Evolutionary conservation across 163 green algal species (phyloP).

Genomic region (Scenedesmus sp.): DNA sequence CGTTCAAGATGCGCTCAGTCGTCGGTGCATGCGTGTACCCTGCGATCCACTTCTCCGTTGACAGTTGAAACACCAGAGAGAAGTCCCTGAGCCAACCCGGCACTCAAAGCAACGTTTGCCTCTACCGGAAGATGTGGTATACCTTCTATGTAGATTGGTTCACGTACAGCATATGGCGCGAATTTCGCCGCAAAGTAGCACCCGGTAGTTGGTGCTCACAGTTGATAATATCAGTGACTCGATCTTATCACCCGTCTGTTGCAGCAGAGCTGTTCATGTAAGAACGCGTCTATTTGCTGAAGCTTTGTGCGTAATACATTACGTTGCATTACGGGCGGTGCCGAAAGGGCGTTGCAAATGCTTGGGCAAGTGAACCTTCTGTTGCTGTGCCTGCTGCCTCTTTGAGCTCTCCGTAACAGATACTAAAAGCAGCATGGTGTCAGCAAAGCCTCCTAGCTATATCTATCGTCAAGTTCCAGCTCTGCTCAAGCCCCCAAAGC

Average conservation of each 20-base stretch:
- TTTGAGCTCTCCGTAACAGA: not conserved
- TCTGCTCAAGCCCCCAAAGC: slow-evolving; percentile 24
- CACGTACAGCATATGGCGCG: not conserved
- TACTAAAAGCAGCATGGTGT: not conserved
- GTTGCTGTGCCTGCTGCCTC: not conserved
- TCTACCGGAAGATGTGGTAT: too few relatives aligned
- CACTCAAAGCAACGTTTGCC: not conserved
- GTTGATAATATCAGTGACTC: too few relatives aligned
- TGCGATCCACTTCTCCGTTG: not conserved
- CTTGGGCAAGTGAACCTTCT: not conserved
- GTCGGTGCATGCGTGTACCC: not conserved
- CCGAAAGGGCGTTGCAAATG: not conserved
- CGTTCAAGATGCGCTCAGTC: not conserved
- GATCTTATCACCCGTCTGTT: not conserved
- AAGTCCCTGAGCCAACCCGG: not conserved
- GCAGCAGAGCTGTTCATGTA: too few relatives aligned
- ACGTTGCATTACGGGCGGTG: too few relatives aligned
- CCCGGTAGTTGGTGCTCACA: not conserved
- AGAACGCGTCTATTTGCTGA: too few relatives aligned
- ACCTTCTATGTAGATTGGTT: not conserved
- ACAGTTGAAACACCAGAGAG: not conserved
- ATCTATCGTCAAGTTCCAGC: not conserved
- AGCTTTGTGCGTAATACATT: too few relatives aligned
- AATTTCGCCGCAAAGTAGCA: not conserved
- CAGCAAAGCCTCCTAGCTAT: not conserved